Conservation (phyloP, 2,329 filamentous ascomycete genomes). For the Apiospora malaysiana region DNA sequence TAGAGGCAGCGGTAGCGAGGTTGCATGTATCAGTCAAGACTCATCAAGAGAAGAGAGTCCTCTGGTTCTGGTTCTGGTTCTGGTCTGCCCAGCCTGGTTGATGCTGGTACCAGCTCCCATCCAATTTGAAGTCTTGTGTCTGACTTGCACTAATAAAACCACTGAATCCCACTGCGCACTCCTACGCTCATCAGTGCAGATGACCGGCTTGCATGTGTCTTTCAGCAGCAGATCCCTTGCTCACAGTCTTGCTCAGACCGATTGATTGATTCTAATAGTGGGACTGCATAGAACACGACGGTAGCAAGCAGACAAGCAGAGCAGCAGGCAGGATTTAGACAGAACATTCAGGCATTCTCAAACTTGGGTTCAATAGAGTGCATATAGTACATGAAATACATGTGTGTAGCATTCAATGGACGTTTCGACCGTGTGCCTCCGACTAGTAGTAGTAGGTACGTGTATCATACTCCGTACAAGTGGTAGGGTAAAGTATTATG, state of each 20-base stretch:
- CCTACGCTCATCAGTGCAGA: slow-evolving; percentile 8
- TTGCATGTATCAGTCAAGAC: too few relatives aligned
- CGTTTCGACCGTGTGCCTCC: not conserved
- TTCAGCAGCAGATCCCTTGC: slow-evolving; percentile 9
- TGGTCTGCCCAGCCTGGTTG: too few relatives aligned
- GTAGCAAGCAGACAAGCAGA: not conserved
- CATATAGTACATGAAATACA: slow-evolving; percentile 11
- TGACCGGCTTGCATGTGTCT: slow-evolving; percentile 4
- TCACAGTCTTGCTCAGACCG: too few relatives aligned
- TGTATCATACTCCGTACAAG: too few relatives aligned
- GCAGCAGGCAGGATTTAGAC: not conserved
- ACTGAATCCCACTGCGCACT: slow-evolving; percentile 6
- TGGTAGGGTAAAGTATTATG: not conserved
- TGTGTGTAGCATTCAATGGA: slow-evolving; percentile 7
- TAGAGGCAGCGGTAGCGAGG: too few relatives aligned
- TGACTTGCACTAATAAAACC: slow-evolving; percentile 17
- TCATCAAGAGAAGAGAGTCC: too few relatives aligned
- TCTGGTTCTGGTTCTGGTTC: too few relatives aligned
- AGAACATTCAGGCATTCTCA: not conserved
- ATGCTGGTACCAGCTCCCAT: not conserved
- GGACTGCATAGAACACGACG: not conserved
- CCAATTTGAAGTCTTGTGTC: slow-evolving; percentile 7
- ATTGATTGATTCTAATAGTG: not conserved
- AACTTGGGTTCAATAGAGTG: slow-evolving; percentile 16
- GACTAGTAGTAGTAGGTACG: too few relatives aligned